Evolutionary conservation across 2,329 filamentous ascomycete genomes (phyloP).

Genomic region (Diaporthe citriasiana): DNA sequence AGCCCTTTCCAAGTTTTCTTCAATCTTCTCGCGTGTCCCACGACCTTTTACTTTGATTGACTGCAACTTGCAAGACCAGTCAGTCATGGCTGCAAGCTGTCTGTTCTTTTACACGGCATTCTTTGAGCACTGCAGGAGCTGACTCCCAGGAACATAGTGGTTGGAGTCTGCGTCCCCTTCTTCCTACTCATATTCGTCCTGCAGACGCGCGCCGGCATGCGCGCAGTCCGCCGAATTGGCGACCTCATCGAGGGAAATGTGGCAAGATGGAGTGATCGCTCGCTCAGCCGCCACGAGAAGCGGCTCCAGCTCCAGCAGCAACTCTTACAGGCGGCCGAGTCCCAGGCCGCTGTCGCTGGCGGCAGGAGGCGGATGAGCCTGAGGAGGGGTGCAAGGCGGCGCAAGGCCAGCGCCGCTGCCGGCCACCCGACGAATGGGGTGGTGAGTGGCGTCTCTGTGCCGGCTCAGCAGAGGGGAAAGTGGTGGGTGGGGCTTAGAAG

Average conservation of each 20-base stretch:
- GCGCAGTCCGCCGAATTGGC: constrained; percentile 38
- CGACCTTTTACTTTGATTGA: rapidly evolving
- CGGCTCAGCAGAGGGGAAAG: neutral
- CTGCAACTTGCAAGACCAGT: neutral
- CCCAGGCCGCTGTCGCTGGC: constrained; percentile 6
- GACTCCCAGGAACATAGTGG: constrained; percentile 61
- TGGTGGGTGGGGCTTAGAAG: constrained; percentile 25
- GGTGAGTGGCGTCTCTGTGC: neutral
- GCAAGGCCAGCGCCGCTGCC: neutral
- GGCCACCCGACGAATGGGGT: neutral
- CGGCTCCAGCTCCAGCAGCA: constrained; percentile 42
- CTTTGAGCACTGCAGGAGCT: neutral
- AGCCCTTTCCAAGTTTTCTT: neutral
- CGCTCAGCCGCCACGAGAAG: constrained; percentile 35
- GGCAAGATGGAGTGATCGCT: constrained; percentile 28
- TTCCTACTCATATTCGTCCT: constrained; percentile 62
- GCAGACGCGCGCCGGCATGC: constrained; percentile 58
- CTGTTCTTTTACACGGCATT: neutral
- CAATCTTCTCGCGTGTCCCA: neutral
- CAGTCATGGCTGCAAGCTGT: too few species aligned
- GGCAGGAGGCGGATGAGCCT: constrained; percentile 27
- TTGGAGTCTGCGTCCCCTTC: constrained; percentile 70
- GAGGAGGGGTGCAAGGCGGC: constrained; percentile 20
- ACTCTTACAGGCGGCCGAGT: constrained; percentile 35
- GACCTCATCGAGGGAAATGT: constrained; percentile 36